Evolutionary conservation across 148 eudicot species (phyloP).

Genomic region (Rheum nobile): DNA sequence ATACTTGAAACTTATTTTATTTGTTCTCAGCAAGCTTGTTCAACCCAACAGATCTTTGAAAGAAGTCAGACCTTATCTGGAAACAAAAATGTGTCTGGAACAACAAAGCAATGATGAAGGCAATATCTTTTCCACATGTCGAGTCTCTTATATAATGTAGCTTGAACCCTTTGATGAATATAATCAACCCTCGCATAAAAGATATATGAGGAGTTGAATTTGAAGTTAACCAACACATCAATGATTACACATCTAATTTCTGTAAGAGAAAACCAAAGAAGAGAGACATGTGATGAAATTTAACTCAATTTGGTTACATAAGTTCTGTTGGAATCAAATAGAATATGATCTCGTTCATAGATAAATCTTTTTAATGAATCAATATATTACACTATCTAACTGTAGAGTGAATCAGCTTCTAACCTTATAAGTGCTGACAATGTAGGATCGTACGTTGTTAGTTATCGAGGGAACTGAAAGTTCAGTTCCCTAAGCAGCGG

Average conservation of each 20-base stretch:
- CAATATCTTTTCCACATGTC: slow-evolving; percentile 69
- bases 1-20: too few species aligned
- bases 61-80: slow-evolving; percentile 17
- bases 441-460: too few species aligned
- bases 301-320: not conserved
- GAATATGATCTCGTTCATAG: not conserved
- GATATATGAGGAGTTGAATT: not conserved
- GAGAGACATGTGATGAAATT: not conserved
- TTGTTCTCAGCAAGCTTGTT: not conserved
- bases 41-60: not conserved
- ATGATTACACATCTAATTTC: not conserved
- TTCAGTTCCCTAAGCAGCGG: too few species aligned
- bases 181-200: slow-evolving; percentile 35
- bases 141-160: slow-evolving; percentile 44
- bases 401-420: too few species aligned
- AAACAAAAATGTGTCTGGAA: slow-evolving; percentile 56
- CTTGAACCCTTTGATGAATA: slow-evolving; percentile 32
- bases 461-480: too few species aligned
- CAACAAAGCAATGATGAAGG: slow-evolving; percentile 45
- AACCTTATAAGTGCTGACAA: too few species aligned
- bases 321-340: not conserved
- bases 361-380: not conserved
- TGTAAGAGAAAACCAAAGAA: not conserved
- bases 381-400: not conserved
- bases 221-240: not conserved